Evolutionary conservation across 148 eudicot species (phyloP).

Genomic region (Rheum nobile): DNA sequence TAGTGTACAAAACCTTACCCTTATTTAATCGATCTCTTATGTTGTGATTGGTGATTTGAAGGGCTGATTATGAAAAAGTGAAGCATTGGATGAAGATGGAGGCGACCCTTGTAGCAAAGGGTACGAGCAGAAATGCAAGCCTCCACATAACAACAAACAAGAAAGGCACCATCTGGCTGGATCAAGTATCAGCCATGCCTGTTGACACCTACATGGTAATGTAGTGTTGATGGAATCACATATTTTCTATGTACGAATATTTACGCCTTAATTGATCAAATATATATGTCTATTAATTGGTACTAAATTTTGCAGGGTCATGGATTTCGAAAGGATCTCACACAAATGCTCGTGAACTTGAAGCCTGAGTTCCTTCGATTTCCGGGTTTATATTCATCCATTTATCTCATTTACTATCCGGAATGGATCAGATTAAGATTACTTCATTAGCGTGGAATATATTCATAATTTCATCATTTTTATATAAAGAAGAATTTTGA

Average conservation of each 20-base stretch:
- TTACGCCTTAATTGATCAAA: not conserved
- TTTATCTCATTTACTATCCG: too few species aligned
- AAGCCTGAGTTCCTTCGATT: conserved; percentile 82
- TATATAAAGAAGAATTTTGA: too few species aligned
- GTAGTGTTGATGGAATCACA: not conserved
- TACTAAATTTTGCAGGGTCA: conserved; percentile 61
- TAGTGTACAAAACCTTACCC: too few species aligned
- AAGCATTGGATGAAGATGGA: conserved; percentile 62
- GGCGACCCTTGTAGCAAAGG: conserved; percentile 42
- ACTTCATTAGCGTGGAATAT: too few species aligned
- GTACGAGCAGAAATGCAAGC: conserved; percentile 47
- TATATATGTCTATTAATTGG: not conserved
- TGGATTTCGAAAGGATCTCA: conserved; percentile 83
- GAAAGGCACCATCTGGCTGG: conserved; percentile 65
- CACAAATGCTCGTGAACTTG: conserved; percentile 54
- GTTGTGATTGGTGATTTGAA: too few species aligned
- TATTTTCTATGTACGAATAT: too few species aligned
- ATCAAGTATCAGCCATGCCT: conserved; percentile 91
- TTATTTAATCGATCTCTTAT: too few species aligned
- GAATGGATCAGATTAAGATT: too few species aligned
- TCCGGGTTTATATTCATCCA: conserved; percentile 44
- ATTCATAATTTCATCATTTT: too few species aligned
- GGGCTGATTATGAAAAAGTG: conserved; percentile 26
- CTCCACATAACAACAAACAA: conserved; percentile 60
- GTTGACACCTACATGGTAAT: conserved; percentile 64